Conservation (phyloP, 176 grass and related monocot genomes). For the Puccinellia tenuiflora region DNA sequence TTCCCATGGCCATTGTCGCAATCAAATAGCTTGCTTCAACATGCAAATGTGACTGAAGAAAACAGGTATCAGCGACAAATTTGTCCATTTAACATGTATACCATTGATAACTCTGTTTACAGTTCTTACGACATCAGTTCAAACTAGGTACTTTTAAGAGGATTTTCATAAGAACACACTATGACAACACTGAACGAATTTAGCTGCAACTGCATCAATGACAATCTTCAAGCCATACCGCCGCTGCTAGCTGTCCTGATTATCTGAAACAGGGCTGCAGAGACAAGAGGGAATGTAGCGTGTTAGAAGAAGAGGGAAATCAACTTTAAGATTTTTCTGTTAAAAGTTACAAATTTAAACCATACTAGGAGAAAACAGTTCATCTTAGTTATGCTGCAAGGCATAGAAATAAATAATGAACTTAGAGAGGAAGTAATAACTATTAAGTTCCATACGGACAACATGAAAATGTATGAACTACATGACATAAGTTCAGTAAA, state of each 20-base stretch:
- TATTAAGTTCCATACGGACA: background rate
- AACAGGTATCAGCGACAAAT: background rate
- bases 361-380: background rate
- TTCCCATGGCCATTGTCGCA: background rate
- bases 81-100: background rate
- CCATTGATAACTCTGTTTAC: slow-evolving; percentile 12
- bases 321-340: background rate
- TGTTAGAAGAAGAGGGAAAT: background rate
- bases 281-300: background rate
- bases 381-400: background rate
- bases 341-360: background rate
- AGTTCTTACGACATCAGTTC: background rate
- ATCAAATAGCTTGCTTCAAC: background rate
- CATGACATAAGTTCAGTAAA: background rate
- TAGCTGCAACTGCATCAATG: slow-evolving; percentile 17
- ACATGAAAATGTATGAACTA: background rate
- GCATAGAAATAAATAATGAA: background rate
- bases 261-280: slow-evolving; percentile 61
- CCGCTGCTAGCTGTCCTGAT: slow-evolving; percentile 50
- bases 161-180: background rate
- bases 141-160: background rate
- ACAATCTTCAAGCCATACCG: slow-evolving; percentile 29
- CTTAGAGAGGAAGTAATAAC: background rate
- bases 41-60: background rate
- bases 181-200: background rate